A percentile compares a stretch with the other conserved stretches of the same genome.
Conservation (phyloP, 2,329 filamentous ascomycete genomes). For the Thelonectria discophora region DNA sequence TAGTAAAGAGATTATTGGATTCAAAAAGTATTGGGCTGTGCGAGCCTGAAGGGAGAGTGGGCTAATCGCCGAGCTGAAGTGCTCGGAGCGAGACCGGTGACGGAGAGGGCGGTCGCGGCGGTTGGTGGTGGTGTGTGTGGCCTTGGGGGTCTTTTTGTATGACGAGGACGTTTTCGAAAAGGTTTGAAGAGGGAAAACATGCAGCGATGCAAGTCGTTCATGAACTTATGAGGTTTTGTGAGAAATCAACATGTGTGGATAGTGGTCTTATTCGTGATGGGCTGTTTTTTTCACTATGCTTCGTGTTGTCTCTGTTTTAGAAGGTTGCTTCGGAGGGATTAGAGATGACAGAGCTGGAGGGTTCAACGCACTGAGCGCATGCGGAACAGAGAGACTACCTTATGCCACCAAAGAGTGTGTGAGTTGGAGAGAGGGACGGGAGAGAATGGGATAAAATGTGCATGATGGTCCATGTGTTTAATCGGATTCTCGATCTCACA, state of each 20-base stretch:
- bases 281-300: conserved; percentile 4
- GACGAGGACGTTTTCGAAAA: conserved; percentile 12
- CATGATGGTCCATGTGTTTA: no score
- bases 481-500: no score
- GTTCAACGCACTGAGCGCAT: background rate
- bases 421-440: background rate
- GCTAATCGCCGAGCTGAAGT: conserved; percentile 16
- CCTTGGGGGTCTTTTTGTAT: conserved; percentile 13
- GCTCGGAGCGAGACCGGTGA: conserved; percentile 23
- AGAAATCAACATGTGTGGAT: background rate
- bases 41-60: conserved; percentile 8
- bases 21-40: conserved; percentile 12
- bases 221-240: background rate
- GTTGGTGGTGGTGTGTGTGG: conserved; percentile 15
- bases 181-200: background rate
- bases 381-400: background rate
- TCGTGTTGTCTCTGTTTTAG: background rate
- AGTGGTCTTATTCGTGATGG: conserved; percentile 12
- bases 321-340: conserved; percentile 2
- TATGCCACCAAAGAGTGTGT: background rate
- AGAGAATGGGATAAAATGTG: no score
- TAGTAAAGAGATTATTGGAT: background rate
- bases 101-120: conserved; percentile 14
- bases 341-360: background rate
- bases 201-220: background rate